Base-by-base conservation (phyloP, 2,329 filamentous ascomycete genomes). In the Colletotrichum camelliae region DNA sequence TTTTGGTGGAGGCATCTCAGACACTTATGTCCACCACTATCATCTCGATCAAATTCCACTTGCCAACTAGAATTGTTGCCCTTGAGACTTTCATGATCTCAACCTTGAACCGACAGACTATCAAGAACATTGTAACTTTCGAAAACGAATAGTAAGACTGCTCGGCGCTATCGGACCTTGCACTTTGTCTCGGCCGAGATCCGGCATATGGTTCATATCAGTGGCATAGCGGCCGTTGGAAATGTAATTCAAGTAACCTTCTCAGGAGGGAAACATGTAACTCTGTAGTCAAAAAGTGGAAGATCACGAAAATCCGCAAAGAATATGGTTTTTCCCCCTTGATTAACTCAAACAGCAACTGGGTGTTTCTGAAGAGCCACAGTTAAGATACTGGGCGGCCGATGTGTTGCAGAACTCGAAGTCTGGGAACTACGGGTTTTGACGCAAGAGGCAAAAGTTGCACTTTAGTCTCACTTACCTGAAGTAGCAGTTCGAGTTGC, bases 101-200 rank as follows among this genome's bases (percentile, higher is more conserved):
- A 6, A 52, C 12, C 13, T 6, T 24, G 43, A 52, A 13, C 6
- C n/a, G n/a, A 24, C 10, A 24, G 21, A 52, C 10, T 3, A 52
- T 4, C 24, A 4, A 29, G 55, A 27, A 9, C 5, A 18, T 31
- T 7, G 27, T 9, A 16, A 27, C 13, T 16, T 29, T 18, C 1
- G 1, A 58, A 0, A 58, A 4, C 55, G 15, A 58, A 18, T 0
- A 8, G 9, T 6, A 4, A 0, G 9, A 48, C 1, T 31, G 24
- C 24, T 58, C 55, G 24, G 24, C 24, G 24, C 4, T 29, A 12
- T 18, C 55, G 24, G 55, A 58, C 18, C 4, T 29, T 58, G 4
- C 15, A 58, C 16, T 5, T 10, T 29, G 24, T 16, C 1, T 27
- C 55, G 55, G 24, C 55, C 55, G 55, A 58, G 43, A 35, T 35